Conservation (phyloP, 73 alveolate species). For the Breviolum minutum region DNA sequence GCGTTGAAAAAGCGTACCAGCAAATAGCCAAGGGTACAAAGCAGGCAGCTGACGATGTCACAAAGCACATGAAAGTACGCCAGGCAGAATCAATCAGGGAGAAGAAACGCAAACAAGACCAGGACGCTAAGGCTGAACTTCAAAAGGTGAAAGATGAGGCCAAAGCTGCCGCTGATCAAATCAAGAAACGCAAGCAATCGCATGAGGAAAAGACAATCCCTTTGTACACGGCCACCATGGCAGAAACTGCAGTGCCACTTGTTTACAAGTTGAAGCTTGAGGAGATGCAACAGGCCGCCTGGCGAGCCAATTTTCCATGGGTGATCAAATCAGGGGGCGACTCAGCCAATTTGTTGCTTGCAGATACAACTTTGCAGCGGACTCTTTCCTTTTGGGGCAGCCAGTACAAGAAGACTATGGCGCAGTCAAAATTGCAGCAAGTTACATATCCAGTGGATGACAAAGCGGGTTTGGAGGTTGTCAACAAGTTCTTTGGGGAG, state of each 20-base stretch:
- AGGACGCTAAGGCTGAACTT: background rate
- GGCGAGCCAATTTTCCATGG: background rate
- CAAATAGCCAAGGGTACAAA: background rate
- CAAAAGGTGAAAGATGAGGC: background rate
- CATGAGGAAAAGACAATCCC: background rate
- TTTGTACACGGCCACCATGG: background rate
- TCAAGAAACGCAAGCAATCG: background rate
- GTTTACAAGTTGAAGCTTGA: background rate
- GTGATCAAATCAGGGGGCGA: background rate
- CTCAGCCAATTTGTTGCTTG: background rate
- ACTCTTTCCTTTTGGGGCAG: slow-evolving; percentile 8
- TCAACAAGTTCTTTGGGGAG: background rate
- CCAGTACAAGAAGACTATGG: background rate
- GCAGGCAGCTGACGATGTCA: background rate
- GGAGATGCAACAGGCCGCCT: background rate
- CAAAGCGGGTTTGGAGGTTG: background rate
- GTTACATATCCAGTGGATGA: slow-evolving; percentile 28
- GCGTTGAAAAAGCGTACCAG: background rate
- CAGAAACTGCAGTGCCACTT: background rate
- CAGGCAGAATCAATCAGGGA: background rate
- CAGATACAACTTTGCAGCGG: background rate
- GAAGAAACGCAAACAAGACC: background rate
- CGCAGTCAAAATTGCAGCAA: background rate
- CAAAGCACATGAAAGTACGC: slow-evolving; percentile 1
- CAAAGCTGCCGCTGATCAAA: background rate